Evolutionary conservation across 2,329 filamentous ascomycete genomes (phyloP).

Genomic region (Xylaria sp.): DNA sequence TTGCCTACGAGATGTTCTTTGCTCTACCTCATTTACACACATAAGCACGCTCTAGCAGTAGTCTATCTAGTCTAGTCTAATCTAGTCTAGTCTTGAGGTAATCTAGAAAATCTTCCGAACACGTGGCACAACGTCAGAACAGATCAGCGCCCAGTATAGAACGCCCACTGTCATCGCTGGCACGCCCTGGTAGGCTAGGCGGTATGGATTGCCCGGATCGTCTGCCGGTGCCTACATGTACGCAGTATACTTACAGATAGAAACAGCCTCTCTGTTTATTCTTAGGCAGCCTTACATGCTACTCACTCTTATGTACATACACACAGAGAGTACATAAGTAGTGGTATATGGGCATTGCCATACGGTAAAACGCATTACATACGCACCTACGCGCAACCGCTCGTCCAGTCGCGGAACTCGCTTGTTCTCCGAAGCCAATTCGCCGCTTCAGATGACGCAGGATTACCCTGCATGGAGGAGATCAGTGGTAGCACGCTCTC

Average conservation of each 20-base stretch:
- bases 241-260: neutral
- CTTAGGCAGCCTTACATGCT: slow-evolving; percentile 11
- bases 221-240: too few species aligned
- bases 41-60: neutral
- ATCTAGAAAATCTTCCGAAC: slow-evolving; percentile 29
- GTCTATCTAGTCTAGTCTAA: neutral
- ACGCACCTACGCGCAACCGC: neutral
- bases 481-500: too few species aligned
- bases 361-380: slow-evolving; percentile 1
- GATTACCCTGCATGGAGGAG: neutral
- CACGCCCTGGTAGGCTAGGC: slow-evolving; percentile 1
- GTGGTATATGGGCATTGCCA: neutral
- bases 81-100: too few species aligned
- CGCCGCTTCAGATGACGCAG: neutral
- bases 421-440: slow-evolving; percentile 1
- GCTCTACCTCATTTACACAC: neutral
- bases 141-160: neutral
- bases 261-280: slow-evolving; percentile 5
- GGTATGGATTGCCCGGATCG: neutral
- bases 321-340: too few species aligned
- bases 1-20: neutral
- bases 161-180: neutral
- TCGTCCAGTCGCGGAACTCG: slow-evolving; percentile 12
- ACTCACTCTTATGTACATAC: neutral
- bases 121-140: slow-evolving; percentile 29